Conservation (phyloP, 148 eudicot genomes). For the Agrostemma githago region DNA sequence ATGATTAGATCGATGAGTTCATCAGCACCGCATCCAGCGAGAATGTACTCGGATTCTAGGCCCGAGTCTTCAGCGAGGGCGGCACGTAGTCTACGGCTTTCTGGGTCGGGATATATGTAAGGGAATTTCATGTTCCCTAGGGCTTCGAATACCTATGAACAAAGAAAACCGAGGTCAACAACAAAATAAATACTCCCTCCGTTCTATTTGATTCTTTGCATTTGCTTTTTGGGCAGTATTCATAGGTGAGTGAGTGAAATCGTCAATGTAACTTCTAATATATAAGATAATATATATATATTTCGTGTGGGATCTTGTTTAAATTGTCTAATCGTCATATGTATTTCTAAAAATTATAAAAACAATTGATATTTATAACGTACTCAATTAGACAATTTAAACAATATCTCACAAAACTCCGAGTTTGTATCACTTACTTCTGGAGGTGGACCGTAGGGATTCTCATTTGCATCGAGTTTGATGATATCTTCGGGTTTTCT, state of each 20-base stretch:
- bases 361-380: too few species aligned
- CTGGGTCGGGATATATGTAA: slow-evolving; percentile 94
- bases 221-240: too few species aligned
- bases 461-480: slow-evolving; percentile 94
- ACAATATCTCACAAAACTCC: not conserved
- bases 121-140: slow-evolving; percentile 80
- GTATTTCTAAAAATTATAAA: too few species aligned
- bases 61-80: slow-evolving; percentile 95
- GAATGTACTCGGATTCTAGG: slow-evolving; percentile 78
- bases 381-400: too few species aligned
- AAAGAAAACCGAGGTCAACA: slow-evolving; percentile 14
- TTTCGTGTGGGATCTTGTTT: too few species aligned
- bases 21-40: slow-evolving; percentile 96
- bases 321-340: too few species aligned
- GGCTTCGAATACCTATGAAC: slow-evolving; percentile 76
- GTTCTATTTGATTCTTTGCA: too few species aligned
- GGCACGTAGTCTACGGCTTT: slow-evolving; percentile 84
- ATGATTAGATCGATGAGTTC: slow-evolving; percentile 94
- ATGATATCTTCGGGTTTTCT: slow-evolving; percentile 93
- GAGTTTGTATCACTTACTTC: slow-evolving; percentile 51
- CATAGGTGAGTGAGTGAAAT: too few species aligned
- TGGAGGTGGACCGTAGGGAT: slow-evolving; percentile 98
- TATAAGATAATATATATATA: too few species aligned
- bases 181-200: not conserved
- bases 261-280: too few species aligned